Percentiles rank a stretch among this genome's conserved stretches.
These are phyloP conservation scores for Striga asiatica DNA, from an alignment of 257 asterid species.

Conservation along the genomic window DNA sequence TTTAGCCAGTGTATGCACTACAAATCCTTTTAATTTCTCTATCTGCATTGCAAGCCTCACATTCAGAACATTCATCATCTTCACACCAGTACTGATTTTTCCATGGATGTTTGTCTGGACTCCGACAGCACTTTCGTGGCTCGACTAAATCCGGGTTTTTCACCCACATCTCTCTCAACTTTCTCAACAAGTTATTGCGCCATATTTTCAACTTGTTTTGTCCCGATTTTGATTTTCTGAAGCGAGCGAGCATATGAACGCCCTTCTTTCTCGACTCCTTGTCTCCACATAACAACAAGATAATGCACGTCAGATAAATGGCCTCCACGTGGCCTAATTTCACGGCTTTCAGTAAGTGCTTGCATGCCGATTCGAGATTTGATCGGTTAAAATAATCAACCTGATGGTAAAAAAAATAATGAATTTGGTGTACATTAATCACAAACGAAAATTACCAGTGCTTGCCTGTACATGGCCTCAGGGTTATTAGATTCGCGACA, in stretches of 20 bases:
- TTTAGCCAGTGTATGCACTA: not conserved
- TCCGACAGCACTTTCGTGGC: conserved; percentile 1
- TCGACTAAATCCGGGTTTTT: not conserved
- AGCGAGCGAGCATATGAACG: not conserved
- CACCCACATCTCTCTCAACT: conserved; percentile 15
- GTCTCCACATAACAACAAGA: conserved; percentile 1
- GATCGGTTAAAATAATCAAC: conserved; percentile 17
- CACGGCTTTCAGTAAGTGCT: conserved; percentile 10
- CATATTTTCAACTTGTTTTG: not conserved
- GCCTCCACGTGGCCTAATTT: conserved; percentile 20
- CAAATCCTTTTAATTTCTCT: not conserved
- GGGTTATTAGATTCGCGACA: conserved; percentile 14
- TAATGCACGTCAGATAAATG: conserved; percentile 9
- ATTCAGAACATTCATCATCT: not conserved
- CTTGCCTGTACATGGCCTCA: conserved; percentile 19
- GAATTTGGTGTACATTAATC: not conserved
- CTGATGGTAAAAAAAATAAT: not conserved
- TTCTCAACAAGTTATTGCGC: conserved; percentile 6
- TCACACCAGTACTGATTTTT: not conserved
- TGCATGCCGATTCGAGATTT: not conserved
- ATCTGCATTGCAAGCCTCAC: conserved; percentile 13
- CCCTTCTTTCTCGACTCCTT: conserved; percentile 7
- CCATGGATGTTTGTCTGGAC: not conserved
- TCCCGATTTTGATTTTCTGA: not conserved
- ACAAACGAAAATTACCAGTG: conserved; percentile 14